Base-by-base conservation (phyloP, 805 yeast genomes). In the Hanseniaspora singularis region DNA sequence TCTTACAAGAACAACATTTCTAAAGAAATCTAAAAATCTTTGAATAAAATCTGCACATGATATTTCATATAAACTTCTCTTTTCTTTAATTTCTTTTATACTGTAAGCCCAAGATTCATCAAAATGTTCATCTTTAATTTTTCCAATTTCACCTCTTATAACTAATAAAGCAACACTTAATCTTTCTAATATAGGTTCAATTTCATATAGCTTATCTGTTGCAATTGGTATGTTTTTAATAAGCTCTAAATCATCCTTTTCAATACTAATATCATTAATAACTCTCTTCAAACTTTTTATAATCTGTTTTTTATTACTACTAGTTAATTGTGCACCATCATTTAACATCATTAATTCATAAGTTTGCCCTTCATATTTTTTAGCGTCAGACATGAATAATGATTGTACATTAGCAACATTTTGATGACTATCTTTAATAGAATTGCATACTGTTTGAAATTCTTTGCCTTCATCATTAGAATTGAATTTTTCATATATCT, bases 261-360 rank as follows among this genome's bases (percentile, higher is more conserved):
- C 77, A 23, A 86, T 68, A 48, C 79, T 74, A 8, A 83, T 81
- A n/a, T 84, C 80, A 40, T 73, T 72, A 51, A 87, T 63, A 38
- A 87, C 69, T n/a, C 71, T 74, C 33, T 74, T 73, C 46, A 87
- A 69, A 51, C 84, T 87, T 39, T 72, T 74, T 69, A 78, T 80
- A 20, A 87, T 66, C n/a, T 71, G 59, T 55, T 83, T 84, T 60
- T 82, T 83, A 63, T 88, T 88, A 37, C 84, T 77, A 4, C 89
- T 76, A 53, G 79, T 79, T 6, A 88, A 80, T 62, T 88, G 96
- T 15, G 86, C 62, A 40, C 95, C 95, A 54, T 81, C 76, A 2
- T 88, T 78, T 57, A 80, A 82, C 30, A 69, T 68, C 57, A 86
- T 95, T 34, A 87, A 77, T 43, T 71, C 73, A 38, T 74, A 72